Evolutionary conservation across 2,329 filamentous ascomycete genomes (phyloP).

Genomic region (Cordyceps fumosorosea): DNA sequence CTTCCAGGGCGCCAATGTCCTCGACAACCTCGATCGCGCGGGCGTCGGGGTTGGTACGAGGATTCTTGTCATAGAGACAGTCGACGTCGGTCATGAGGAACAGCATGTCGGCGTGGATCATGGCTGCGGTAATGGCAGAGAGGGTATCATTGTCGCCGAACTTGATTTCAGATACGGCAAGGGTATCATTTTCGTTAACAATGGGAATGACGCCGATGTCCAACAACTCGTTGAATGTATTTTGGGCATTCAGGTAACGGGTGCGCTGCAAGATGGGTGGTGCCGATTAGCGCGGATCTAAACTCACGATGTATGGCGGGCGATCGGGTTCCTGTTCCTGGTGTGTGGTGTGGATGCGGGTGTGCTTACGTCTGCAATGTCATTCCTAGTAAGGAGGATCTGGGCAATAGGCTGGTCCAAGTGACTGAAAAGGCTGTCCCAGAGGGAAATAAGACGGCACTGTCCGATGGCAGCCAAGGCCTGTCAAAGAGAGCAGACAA

Average conservation of each 20-base stretch:
- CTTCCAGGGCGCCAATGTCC: slow-evolving; percentile 74
- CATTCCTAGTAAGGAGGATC: slow-evolving; percentile 87
- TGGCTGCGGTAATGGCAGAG: slow-evolving; percentile 91
- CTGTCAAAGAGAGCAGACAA: slow-evolving; percentile 28
- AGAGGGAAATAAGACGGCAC: slow-evolving; percentile 88
- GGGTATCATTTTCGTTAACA: slow-evolving; percentile 97
- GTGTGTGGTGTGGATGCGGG: not conserved
- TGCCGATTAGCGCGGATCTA: slow-evolving; percentile 10
- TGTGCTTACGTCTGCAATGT: slow-evolving; percentile 78
- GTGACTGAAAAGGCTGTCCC: slow-evolving; percentile 88
- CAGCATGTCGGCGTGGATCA: slow-evolving; percentile 93
- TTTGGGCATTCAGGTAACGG: slow-evolving; percentile 94
- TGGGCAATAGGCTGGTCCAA: slow-evolving; percentile 87
- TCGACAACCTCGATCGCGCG: slow-evolving; percentile 87
- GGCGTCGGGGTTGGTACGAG: slow-evolving; percentile 75
- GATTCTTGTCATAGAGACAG: slow-evolving; percentile 94
- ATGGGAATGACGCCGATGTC: slow-evolving; percentile 97
- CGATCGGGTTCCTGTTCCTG: not conserved
- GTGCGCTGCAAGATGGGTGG: slow-evolving; percentile 51
- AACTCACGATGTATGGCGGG: slow-evolving; percentile 1
- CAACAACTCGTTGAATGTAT: slow-evolving; percentile 83
- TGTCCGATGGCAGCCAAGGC: slow-evolving; percentile 94
- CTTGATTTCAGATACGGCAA: slow-evolving; percentile 97
- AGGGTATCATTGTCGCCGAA: slow-evolving; percentile 98
- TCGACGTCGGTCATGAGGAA: slow-evolving; percentile 99